Evolutionary conservation across 495 filamentous ascomycete genomes (phyloP).

Genomic region (Penicillium lividum): DNA sequence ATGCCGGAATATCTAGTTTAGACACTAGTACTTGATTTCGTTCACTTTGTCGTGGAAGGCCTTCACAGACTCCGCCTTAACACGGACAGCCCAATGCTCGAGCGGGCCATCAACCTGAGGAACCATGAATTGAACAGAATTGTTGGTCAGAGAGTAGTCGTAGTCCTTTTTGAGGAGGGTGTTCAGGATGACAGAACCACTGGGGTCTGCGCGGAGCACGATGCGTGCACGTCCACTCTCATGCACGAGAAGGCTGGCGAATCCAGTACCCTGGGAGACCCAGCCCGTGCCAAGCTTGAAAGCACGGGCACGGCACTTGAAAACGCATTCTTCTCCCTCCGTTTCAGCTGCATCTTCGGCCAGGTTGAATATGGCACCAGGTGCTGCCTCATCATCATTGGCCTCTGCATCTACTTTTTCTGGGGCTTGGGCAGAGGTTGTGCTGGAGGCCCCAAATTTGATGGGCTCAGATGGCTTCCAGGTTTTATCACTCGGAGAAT

Average conservation of each 20-base stretch:
- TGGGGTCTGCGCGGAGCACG: conserved; percentile 67
- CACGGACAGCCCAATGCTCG: conserved; percentile 65
- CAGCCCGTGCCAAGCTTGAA: conserved; percentile 55
- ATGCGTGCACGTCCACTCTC: conserved; percentile 62
- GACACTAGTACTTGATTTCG: conserved; percentile 25
- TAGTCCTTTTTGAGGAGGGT: conserved; percentile 58
- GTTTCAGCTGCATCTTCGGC: conserved; percentile 63
- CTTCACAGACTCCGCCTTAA: conserved; percentile 55
- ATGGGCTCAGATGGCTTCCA: conserved; percentile 62
- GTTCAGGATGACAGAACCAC: conserved; percentile 70
- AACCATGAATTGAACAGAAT: conserved; percentile 54
- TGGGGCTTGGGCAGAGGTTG: conserved; percentile 30
- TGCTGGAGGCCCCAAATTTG: conserved; percentile 26
- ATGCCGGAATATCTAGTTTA: neutral
- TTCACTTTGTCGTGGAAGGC: conserved; percentile 35
- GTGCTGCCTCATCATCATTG: conserved; percentile 56
- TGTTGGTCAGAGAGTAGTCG: conserved; percentile 55
- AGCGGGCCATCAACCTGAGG: conserved; percentile 50
- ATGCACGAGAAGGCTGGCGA: conserved; percentile 66
- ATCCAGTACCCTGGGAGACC: conserved; percentile 63
- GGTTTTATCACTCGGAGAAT: neutral
- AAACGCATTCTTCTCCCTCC: conserved; percentile 65
- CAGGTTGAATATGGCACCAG: conserved; percentile 59
- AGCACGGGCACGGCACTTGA: conserved; percentile 64
- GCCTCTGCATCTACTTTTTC: conserved; percentile 44